Evolutionary conservation across 768 basidiomycete genomes (phyloP), one percentile per base, ranked within the genome.

Genomic region (Tylopilus subfusipes): DNA sequence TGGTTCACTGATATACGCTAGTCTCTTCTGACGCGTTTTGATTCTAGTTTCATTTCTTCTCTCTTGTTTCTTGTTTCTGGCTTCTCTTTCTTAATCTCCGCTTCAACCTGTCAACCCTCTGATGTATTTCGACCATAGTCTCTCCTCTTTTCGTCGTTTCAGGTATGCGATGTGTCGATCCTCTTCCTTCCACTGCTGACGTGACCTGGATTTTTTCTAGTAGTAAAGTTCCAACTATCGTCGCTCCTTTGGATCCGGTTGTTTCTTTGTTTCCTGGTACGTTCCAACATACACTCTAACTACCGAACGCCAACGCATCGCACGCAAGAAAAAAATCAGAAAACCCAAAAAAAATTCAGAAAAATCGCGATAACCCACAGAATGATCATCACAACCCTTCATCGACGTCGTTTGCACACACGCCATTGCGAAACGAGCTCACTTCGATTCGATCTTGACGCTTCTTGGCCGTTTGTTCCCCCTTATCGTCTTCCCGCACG

Each of bases 331-430:
- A 36, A 36, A 16, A 3, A n/a, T n/a, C 18, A 31, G 5, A 51
- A 54, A 42, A 50, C 14, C n/a, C n/a, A n/a, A 36, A 27, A 48
- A 55, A 55, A 55, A 39, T 16, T 22, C 21, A 30, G 22, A 56
- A 56, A 57, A 42, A 33, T n/a, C 11, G 27, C 50, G 14, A 57
- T 38, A 44, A 55, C 31, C 31, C 43, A 50, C n/a, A 4, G 33
- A 31, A 57, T 34, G 49, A 31, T 43, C 12, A 49, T n/a, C 30
- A 34, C 27, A 27, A 25, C 9, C 8, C 13, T 19, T 16, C 12
- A 13, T 40, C 22, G 16, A 45, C 33, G 33, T 36, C 38, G 29
- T 11, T 11, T 14, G 14, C 18, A 5, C 25, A 46, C 29, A 25
- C 24, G 3, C 24, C 42, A 31, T 44, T 24, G 21, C 34, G 5